phyloP scores from a whole-genome alignment of 106 monocot species.

The Platanthera guangdongensis region DNA sequence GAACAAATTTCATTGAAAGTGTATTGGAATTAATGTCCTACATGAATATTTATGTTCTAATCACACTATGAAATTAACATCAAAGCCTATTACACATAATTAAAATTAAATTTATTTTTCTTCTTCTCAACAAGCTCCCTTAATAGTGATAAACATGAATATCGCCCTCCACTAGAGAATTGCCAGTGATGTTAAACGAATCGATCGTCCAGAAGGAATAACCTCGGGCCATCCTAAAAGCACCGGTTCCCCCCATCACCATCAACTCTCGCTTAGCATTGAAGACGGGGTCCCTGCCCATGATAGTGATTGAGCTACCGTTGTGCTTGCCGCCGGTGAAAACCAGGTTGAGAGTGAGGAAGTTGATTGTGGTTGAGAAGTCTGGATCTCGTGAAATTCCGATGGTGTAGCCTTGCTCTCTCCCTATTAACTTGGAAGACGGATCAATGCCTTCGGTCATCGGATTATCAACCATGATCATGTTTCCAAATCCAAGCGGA shows the following conservation, averaged over 20 bases:
- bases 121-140: too few species aligned
- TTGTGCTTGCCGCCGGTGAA: constrained; percentile 19
- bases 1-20: too few species aligned
- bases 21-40: too few species aligned
- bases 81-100: too few species aligned
- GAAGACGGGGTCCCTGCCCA: neutral
- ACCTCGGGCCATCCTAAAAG: constrained; percentile 26
- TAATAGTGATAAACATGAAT: constrained; percentile 3
- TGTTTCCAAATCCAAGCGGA: constrained; percentile 9
- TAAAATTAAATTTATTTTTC: too few species aligned
- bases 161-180: constrained; percentile 12
- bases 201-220: constrained; percentile 12
- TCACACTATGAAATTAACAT: too few species aligned
- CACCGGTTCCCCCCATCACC: constrained; percentile 28
- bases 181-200: neutral
- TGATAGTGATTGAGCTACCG: constrained; percentile 20
- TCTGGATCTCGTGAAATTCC: neutral
- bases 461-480: constrained; percentile 16
- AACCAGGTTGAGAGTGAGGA: constrained; percentile 9
- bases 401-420: constrained; percentile 15
- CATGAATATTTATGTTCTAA: too few species aligned
- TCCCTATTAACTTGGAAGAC: constrained; percentile 8
- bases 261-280: constrained; percentile 10
- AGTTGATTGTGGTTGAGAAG: neutral
- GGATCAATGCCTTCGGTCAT: neutral